Evolutionary conservation across 306 rosid genomes (phyloP).

Genomic region (Quillaja saponaria): DNA sequence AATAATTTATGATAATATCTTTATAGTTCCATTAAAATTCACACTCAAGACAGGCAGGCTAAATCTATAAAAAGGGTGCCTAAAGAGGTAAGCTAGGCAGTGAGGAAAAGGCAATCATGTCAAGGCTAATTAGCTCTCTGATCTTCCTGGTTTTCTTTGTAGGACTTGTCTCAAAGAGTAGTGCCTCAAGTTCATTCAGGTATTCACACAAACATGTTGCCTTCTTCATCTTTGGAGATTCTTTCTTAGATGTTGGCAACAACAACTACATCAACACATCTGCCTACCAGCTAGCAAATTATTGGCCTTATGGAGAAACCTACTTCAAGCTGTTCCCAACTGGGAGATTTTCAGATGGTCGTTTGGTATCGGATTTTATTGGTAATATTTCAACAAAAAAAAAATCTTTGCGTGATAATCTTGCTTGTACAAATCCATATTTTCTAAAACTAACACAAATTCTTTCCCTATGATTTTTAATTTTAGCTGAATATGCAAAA

Average conservation of each 20-base stretch:
- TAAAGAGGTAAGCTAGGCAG: too few species aligned
- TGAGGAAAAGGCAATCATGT: too few species aligned
- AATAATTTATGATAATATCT: too few species aligned
- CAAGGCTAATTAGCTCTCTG: too few species aligned
- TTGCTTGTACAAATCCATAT: slow-evolving; percentile 20
- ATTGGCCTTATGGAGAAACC: slow-evolving; percentile 58
- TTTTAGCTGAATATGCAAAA: slow-evolving; percentile 50
- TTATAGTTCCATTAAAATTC: too few species aligned
- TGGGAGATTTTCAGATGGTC: slow-evolving; percentile 66
- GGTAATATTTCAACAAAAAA: slow-evolving; percentile 40
- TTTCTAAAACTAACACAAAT: too few species aligned
- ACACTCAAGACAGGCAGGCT: too few species aligned
- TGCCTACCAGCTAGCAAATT: slow-evolving; percentile 62
- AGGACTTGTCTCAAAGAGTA: too few species aligned
- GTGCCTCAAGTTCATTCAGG: too few species aligned
- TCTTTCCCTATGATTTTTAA: neutral
- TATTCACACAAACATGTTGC: slow-evolving; percentile 23
- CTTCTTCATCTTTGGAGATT: slow-evolving; percentile 58
- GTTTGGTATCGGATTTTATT: slow-evolving; percentile 53
- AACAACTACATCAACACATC: slow-evolving; percentile 68
- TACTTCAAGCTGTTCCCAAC: slow-evolving; percentile 53
- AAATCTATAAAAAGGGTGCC: too few species aligned
- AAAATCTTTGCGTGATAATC: too few species aligned
- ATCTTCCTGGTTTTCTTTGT: too few species aligned
- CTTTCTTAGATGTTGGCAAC: slow-evolving; percentile 62